Conservation (phyloP, 257 asterid genomes). For the Salvia rosmarinus region DNA sequence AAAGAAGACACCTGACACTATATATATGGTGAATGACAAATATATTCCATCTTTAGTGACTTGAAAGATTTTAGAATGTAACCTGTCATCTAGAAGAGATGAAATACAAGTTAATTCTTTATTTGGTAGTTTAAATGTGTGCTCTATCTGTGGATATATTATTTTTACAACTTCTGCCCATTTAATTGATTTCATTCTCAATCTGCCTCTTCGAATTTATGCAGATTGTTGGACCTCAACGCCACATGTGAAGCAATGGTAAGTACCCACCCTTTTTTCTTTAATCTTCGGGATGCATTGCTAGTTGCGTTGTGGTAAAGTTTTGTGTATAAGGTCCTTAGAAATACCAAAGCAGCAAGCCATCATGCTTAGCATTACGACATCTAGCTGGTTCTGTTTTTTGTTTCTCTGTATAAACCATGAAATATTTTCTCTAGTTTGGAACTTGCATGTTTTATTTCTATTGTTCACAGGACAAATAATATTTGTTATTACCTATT, state of each 20-base stretch:
- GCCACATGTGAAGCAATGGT: slow-evolving; percentile 84
- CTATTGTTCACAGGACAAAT: slow-evolving; percentile 8
- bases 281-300: slow-evolving; percentile 18
- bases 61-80: slow-evolving; percentile 10
- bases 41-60: background rate
- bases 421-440: background rate
- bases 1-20: background rate
- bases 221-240: slow-evolving; percentile 95
- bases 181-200: slow-evolving; percentile 28
- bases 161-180: slow-evolving; percentile 24
- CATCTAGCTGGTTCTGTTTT: slow-evolving; percentile 21
- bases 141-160: background rate
- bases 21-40: background rate
- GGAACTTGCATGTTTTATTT: background rate
- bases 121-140: background rate
- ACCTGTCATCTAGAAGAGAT: slow-evolving; percentile 7
- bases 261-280: slow-evolving; percentile 31
- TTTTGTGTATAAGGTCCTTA: slow-evolving; percentile 9
- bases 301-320: background rate
- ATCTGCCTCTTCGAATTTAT: slow-evolving; percentile 28
- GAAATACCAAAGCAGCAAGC: background rate
- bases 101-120: slow-evolving; percentile 13
- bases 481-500: slow-evolving; percentile 13
- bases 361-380: background rate
- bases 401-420: background rate